Base-by-base conservation (phyloP, 108 stramenopile genomes). In the Chaetoceros tenuissimus region DNA sequence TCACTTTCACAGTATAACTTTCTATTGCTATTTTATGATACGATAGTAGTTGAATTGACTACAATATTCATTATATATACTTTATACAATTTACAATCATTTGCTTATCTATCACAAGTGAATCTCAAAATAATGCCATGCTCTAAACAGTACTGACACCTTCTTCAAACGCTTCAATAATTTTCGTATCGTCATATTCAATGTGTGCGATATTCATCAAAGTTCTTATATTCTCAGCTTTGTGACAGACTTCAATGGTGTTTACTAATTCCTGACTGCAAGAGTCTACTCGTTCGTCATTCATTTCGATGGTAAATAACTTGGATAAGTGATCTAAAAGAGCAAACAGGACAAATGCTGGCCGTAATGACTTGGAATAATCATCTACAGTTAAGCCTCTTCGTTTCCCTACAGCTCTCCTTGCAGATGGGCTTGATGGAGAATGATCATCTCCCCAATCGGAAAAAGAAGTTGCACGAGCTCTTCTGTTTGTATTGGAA, bases 331-430 rank as follows among this genome's bases (percentile, higher is more conserved):
- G 74, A 63, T 85, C 82, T 46, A 87, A 71, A 21, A 85, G 68
- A 3, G 82, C 85, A 64, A 81, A 91, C 0, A 79, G 62, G 8
- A 68, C 72, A 45, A 91, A 72, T 82, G 87, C 81, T 2, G 89
- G 89, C 8, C 89, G 71, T 29, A 91, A 55, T 28, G 78, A 63
- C 40, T 48, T 60, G 8, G 67, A 54, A 62, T 81, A 91, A 45
- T 85, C 84, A 20, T 78, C 68, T 40, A 91, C 66, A 25, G 19
- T 52, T 7, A 71, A 59, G 46, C 51, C 30, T 19, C 48, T 31
- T 28, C 30, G 54, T 57, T 68, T 66, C 27, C 57, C 31, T 28
- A 46, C 17, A 45, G 43, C 24, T n/a, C 31, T 31, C 44, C 24
- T 46, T n/a, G n/a, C n/a, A n/a, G n/a, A n/a, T 17, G n/a, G 59